phyloP scores from a whole-genome alignment of 2,329 filamentous ascomycete species.

The Apiospora kogelbergensis region DNA sequence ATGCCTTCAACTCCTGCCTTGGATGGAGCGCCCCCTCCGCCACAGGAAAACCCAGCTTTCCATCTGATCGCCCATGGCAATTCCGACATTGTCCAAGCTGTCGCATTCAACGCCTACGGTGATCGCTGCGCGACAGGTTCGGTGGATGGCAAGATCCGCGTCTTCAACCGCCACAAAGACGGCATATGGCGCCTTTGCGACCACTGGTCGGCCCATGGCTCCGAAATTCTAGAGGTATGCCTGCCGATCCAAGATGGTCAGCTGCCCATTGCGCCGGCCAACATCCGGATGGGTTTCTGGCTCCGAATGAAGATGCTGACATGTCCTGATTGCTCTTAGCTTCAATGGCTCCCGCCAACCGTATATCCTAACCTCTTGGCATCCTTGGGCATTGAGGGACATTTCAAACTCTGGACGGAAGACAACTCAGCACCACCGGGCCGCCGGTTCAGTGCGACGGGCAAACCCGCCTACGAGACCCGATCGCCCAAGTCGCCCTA shows the following conservation, averaged over 20 bases:
- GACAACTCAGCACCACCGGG: constrained; percentile 79
- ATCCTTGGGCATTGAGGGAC: constrained; percentile 85
- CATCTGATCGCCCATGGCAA: constrained; percentile 72
- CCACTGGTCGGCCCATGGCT: constrained; percentile 86
- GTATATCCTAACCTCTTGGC: constrained; percentile 83
- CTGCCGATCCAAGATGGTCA: neutral
- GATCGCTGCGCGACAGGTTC: constrained; percentile 89
- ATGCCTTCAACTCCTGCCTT: constrained; percentile 14
- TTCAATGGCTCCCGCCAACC: constrained; percentile 91
- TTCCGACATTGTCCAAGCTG: constrained; percentile 77
- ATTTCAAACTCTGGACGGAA: constrained; percentile 91
- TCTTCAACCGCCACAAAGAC: constrained; percentile 82
- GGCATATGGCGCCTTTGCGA: constrained; percentile 79
- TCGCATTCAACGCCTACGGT: constrained; percentile 90
- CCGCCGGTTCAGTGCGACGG: constrained; percentile 73
- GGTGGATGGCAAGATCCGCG: constrained; percentile 88
- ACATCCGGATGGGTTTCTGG: neutral
- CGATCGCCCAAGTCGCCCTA: constrained; percentile 65
- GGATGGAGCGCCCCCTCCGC: constrained; percentile 13
- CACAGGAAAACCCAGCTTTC: constrained; percentile 49
- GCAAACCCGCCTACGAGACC: constrained; percentile 55
- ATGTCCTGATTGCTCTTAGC: constrained; percentile 43
- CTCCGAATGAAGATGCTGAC: neutral
- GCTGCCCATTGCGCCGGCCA: neutral
- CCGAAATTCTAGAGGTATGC: constrained; percentile 82